Evolutionary conservation across 371 early-diverging fungal species (phyloP).

Genomic region (Mucor mucedo): DNA sequence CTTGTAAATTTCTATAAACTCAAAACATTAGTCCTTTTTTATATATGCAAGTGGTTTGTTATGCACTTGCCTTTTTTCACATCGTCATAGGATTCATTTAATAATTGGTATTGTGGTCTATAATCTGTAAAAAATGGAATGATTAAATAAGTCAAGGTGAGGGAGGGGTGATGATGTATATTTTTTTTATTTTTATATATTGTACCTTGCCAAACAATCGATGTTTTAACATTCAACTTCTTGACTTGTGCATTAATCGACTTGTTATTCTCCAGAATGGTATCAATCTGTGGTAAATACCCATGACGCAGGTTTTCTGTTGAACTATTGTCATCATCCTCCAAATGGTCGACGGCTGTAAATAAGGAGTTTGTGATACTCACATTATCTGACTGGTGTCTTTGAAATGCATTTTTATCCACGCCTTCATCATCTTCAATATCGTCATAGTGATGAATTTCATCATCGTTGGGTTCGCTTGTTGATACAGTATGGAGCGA

Average conservation of each 20-base stretch:
- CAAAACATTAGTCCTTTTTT: neutral
- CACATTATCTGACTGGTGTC: slow-evolving; percentile 18
- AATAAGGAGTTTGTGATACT: slow-evolving; percentile 23
- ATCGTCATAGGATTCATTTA: slow-evolving; percentile 37
- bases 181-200: neutral
- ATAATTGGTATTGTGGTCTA: slow-evolving; percentile 35
- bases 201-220: slow-evolving; percentile 24
- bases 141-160: neutral
- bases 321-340: slow-evolving; percentile 14
- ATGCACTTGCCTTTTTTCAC: slow-evolving; percentile 28
- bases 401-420: slow-evolving; percentile 5
- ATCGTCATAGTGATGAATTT: slow-evolving; percentile 6
- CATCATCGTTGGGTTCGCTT: neutral
- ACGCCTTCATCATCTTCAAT: slow-evolving; percentile 14
- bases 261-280: neutral
- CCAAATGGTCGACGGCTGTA: slow-evolving; percentile 28
- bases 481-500: neutral
- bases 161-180: neutral
- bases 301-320: slow-evolving; percentile 18
- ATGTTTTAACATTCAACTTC: slow-evolving; percentile 7
- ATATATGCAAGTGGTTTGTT: neutral
- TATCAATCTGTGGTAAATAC: slow-evolving; percentile 2
- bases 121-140: slow-evolving; percentile 21
- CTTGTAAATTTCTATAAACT: slow-evolving; percentile 33
- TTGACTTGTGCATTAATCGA: slow-evolving; percentile 7